Evolutionary conservation across 169 alveolate species (phyloP), one percentile per base, ranked within the genome.

Genomic region (Eimeria brunetti): DNA sequence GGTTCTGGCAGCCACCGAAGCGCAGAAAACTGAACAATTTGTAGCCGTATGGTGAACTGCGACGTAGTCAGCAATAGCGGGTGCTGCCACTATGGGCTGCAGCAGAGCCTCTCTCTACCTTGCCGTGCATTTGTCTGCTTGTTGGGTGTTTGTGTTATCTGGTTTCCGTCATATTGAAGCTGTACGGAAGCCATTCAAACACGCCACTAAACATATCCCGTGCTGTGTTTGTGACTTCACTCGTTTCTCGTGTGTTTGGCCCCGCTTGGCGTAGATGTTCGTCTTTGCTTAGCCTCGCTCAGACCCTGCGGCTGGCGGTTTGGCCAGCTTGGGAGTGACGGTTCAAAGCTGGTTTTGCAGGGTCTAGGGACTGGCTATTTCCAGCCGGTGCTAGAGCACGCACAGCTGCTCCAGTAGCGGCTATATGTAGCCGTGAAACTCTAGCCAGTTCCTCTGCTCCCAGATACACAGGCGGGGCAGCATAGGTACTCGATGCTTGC

Each of bases 321-420:
- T 14, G 22, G 69, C 33, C 6, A 60, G 69, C 33, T 60, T 60
- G 75, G 2, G 75, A 41, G 2, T 11, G 18, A 64, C 41, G 12
- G 41, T 20, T 24, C 64, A 56, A 9, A 24, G 64, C 69, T 58
- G 75, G 14, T 7, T n/a, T 41, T 14, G 7, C 75, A 14, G 75
- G 5, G 75, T 64, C 22, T 64, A 24, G 16, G 41, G 3, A 1
- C 8, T 20, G 75, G 75, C 41, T 8, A 14, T 64, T 41, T n/a
- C 24, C n/a, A 27, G 22, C 75, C 41, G 75, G 41, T 64, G 36
- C 4, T 64, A 41, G 41, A 1, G 41, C 75, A 64, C 38, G 75
- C 75, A 64, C 51, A 36, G 83, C 83, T 71, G 46, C 53, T 5
- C 51, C 83, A 36, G 83, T 56, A 36, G 51, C 83, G 9, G 83